These are phyloP conservation scores for Xylariaceae sp. DNA, from an alignment of 2,329 filamentous ascomycete species.

Conservation along the genomic window DNA sequence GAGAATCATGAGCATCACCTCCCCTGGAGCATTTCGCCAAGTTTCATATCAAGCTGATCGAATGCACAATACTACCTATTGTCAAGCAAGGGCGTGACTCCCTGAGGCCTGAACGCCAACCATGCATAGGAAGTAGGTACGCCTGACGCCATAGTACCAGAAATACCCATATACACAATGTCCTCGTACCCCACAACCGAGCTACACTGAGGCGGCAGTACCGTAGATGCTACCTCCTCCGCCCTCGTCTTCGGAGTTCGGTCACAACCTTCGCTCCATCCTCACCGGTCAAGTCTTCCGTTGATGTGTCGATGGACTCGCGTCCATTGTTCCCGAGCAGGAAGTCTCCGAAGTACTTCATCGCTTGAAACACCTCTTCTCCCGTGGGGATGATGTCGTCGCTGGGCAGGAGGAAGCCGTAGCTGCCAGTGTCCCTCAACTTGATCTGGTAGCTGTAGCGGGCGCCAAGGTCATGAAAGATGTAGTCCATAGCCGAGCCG, in stretches of 20 bases:
- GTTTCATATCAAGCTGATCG: too few relatives aligned
- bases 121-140: too few relatives aligned
- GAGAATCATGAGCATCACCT: too few relatives aligned
- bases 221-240: too few relatives aligned
- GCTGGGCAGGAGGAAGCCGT: conserved; percentile 83
- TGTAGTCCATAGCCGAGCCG: conserved; percentile 88
- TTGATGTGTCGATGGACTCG: conserved; percentile 27
- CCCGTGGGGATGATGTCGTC: conserved; percentile 85
- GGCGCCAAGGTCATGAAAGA: conserved; percentile 79
- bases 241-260: conserved; percentile 17
- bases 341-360: conserved; percentile 79
- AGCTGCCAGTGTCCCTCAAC: conserved; percentile 84
- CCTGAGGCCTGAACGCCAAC: too few relatives aligned
- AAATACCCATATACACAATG: too few relatives aligned
- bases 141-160: too few relatives aligned
- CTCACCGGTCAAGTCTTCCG: conserved; percentile 8
- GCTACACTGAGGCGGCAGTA: too few relatives aligned
- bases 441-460: conserved; percentile 91
- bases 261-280: conserved; percentile 6
- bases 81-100: too few relatives aligned
- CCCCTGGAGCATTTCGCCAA: too few relatives aligned
- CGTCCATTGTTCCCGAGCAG: conserved; percentile 64
- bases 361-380: conserved; percentile 74
- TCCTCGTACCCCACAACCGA: too few relatives aligned
- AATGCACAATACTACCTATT: too few relatives aligned